These are phyloP conservation scores for Exophiala spinifera DNA, from an alignment of 2,329 filamentous ascomycete species.

Conservation along the genomic window DNA sequence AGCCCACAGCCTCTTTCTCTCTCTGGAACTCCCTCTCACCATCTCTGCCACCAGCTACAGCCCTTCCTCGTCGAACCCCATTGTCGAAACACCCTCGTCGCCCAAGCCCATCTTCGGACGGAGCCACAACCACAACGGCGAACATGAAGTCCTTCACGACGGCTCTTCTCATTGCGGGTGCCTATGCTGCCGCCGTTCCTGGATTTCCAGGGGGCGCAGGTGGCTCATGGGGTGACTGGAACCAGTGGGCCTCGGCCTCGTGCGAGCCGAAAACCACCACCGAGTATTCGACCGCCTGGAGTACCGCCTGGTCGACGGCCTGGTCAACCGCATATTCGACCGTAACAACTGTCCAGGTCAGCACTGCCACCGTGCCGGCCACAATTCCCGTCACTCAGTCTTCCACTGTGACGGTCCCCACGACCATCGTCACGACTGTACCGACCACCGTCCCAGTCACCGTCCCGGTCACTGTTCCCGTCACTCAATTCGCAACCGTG, in stretches of 20 bases:
- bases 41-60: no score
- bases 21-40: background rate
- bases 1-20: background rate
- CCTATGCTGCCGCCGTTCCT: background rate
- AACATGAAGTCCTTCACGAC: background rate
- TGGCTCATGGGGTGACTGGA: background rate
- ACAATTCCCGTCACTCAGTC: no score
- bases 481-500: no score
- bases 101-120: background rate
- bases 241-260: background rate
- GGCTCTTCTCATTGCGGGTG: slow-evolving; percentile 1
- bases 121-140: background rate
- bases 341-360: no score
- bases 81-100: background rate
- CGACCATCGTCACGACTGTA: no score
- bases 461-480: no score
- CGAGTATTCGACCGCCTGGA: background rate
- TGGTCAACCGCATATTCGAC: background rate
- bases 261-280: background rate
- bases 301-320: background rate
- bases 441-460: no score
- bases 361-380: no score
- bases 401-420: no score
- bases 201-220: background rate
- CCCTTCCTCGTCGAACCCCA: background rate